Conservation (phyloP, 257 asterid genomes). For the Coffea eugenioides region DNA sequence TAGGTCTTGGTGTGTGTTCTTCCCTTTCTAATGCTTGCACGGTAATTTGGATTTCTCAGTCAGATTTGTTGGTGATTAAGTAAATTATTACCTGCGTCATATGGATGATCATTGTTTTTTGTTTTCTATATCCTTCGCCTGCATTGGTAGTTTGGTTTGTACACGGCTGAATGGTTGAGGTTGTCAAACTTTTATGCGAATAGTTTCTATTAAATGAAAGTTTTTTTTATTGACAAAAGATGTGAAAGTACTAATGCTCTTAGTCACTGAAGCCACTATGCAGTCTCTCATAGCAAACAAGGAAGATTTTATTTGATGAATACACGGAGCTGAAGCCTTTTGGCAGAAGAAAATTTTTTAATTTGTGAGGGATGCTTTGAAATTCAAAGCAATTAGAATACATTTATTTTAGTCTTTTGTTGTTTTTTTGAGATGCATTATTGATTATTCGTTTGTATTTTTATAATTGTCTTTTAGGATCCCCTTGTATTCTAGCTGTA, state of each 20-base stretch:
- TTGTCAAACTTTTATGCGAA: no score
- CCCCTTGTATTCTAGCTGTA: constrained; percentile 76
- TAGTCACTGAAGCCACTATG: background rate
- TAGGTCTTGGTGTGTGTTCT: background rate
- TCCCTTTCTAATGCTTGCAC: background rate
- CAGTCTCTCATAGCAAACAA: background rate
- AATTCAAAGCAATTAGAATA: no score
- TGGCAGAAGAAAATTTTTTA: background rate
- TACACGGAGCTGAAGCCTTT: background rate
- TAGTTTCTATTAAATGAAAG: background rate
- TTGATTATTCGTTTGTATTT: constrained; percentile 8
- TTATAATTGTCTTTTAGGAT: constrained; percentile 49
- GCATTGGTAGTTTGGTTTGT: background rate
- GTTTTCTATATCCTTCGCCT: background rate
- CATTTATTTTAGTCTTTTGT: no score
- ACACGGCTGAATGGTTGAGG: background rate
- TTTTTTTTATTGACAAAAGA: background rate
- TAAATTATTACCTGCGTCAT: background rate
- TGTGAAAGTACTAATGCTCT: background rate
- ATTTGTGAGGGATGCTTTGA: background rate
- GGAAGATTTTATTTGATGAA: background rate
- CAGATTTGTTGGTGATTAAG: background rate
- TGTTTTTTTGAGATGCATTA: background rate
- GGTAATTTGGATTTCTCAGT: background rate
- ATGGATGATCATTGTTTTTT: no score